phyloP scores from a whole-genome alignment of 345 rosid species.

The Ricinus communis region DNA sequence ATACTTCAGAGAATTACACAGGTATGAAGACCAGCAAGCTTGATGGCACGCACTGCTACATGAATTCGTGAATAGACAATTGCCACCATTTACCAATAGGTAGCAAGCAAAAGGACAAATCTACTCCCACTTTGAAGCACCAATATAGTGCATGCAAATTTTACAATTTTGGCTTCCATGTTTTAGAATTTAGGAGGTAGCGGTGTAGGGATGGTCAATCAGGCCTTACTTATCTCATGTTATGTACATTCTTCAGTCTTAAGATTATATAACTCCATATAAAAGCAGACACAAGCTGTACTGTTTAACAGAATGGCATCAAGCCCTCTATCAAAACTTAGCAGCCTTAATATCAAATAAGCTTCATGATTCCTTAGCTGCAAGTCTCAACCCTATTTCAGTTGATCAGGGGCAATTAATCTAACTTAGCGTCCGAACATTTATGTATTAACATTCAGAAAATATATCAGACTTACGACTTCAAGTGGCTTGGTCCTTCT shows the following conservation, averaged over 20 bases:
- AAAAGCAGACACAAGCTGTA: background rate
- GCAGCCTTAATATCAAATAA: background rate
- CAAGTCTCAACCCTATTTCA: background rate
- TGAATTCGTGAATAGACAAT: background rate
- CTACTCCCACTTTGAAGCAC: too few relatives aligned
- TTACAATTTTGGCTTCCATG: background rate
- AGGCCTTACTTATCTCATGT: background rate
- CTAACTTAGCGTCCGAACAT: background rate
- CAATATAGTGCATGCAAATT: too few relatives aligned
- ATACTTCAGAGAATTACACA: too few relatives aligned
- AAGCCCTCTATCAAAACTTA: background rate
- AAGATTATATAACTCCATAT: background rate
- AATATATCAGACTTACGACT: constrained; percentile 47
- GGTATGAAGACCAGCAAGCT: background rate
- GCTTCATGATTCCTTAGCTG: background rate
- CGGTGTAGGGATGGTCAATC: background rate
- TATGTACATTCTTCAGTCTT: background rate
- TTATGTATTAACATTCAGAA: background rate
- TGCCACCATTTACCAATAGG: background rate
- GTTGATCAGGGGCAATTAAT: background rate
- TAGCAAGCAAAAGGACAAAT: background rate
- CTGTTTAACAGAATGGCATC: background rate
- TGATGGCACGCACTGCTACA: too few relatives aligned
- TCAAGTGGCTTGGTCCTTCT: constrained; percentile 77
- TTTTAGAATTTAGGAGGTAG: background rate